Base-by-base conservation (phyloP, 2,329 filamentous ascomycete species). In the Monosporascus sp. region DNA sequence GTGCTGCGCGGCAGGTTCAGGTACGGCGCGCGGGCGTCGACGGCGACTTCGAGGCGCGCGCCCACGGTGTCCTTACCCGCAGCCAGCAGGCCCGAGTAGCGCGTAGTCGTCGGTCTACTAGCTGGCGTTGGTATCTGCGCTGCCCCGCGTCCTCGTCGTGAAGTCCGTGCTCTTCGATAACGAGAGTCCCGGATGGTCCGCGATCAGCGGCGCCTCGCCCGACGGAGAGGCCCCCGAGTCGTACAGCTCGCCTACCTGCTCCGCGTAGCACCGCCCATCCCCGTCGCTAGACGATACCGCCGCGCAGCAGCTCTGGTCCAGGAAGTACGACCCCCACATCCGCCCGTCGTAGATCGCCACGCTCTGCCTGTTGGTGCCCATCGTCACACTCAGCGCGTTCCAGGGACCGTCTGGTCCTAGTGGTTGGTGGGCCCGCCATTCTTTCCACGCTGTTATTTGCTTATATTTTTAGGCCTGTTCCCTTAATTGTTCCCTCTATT, bases 1-100 rank as follows among this genome's bases (percentile, higher is more conserved):
- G 69, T 71, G 8, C 64, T 61, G n/a, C 64, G 62, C 0, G 73
- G 70, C 3, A 74, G 65, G 34, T 69, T 69, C 22, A 74, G 56
- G 49, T 73, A 74, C 1, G 72, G 71, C 1, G 65, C 60, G 47
- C 64, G 67, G 1, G 59, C 56, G 19, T 67, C 61, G 31, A 68
- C 48, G 2, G 59, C 53, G 14, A 71, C 59, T 2, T 51, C 49
- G 9, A 70, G 59, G 9, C 47, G 59, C 27, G 34, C 37, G 1
- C 53, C 34, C 17, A 65, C 60, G 3, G 64, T 56, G 24, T 16
- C 52, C 47, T 63, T 68, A 5, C 54, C 57, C 3, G 55, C 54
- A 4, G 59, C 51, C 7, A 64, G 51, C 17, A 66, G 58, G 0
- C 55, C 59, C 9, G 9, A 31, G 9, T 31, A 5, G 27, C 27